These are phyloP conservation scores for Trichoderma reesei DNA, from an alignment of 495 filamentous ascomycete genomes.

Conservation along the genomic window DNA sequence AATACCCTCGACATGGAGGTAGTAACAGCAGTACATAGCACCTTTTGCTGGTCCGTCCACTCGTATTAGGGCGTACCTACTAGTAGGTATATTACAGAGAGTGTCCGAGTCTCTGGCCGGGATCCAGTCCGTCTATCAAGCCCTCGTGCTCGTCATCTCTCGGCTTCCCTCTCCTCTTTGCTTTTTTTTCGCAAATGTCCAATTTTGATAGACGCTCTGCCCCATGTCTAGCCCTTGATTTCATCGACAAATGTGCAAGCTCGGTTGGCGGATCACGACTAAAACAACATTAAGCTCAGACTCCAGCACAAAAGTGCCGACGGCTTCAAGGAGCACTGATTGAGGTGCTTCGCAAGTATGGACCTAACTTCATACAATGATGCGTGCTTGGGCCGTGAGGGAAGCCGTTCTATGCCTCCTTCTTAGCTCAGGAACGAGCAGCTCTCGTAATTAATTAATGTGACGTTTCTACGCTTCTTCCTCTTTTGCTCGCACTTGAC, in stretches of 20 bases:
- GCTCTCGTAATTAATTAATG: not conserved
- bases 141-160: not conserved
- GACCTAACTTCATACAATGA: no score
- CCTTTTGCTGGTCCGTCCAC: not conserved
- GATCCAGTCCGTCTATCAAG: not conserved
- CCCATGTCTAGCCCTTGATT: not conserved
- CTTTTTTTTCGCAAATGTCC: not conserved
- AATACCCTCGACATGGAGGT: no score
- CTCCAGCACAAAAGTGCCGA: no score
- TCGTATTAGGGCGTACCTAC: not conserved
- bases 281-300: not conserved
- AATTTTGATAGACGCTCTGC: not conserved
- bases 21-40: not conserved
- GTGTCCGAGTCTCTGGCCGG: not conserved
- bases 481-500: not conserved
- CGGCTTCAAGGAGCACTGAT: no score
- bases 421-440: constrained; percentile 6
- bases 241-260: not conserved
- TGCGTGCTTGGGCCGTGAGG: not conserved
- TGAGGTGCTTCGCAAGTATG: no score
- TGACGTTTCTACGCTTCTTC: not conserved
- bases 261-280: not conserved
- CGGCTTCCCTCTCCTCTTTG: not conserved
- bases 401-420: not conserved
- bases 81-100: not conserved